phyloP scores from a whole-genome alignment of 805 yeast species.

The Kazachstania viticola region DNA sequence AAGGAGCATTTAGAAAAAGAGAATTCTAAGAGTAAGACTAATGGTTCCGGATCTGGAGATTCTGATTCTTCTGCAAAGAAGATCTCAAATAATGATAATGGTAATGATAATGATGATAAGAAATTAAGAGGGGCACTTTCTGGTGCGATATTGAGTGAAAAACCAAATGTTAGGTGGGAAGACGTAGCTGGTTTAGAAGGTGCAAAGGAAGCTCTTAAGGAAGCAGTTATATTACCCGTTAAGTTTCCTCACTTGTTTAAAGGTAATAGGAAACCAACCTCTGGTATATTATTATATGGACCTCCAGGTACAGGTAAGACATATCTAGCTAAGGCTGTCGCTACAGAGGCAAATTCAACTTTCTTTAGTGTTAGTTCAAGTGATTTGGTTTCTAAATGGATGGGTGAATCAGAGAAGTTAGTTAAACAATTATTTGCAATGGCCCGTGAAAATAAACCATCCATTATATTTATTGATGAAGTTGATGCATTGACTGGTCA shows the following conservation, averaged over 20 bases:
- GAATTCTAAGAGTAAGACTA: conserved; percentile 31
- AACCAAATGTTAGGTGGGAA: conserved; percentile 86
- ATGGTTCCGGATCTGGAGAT: conserved; percentile 30
- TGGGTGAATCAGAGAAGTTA: conserved; percentile 96
- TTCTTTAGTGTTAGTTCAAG: conserved; percentile 94
- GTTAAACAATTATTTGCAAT: conserved; percentile 88
- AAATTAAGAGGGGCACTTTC: conserved; percentile 84
- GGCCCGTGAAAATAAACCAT: conserved; percentile 95
- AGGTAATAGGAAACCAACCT: conserved; percentile 86
- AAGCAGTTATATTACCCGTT: conserved; percentile 93
- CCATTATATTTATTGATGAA: conserved; percentile 93
- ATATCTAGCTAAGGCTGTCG: conserved; percentile 93
- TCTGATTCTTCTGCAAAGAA: conserved; percentile 28
- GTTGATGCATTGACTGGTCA: conserved; percentile 98
- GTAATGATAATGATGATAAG: conserved; percentile 71
- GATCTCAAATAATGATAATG: conserved; percentile 44
- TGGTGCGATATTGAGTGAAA: conserved; percentile 83
- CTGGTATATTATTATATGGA: conserved; percentile 80
- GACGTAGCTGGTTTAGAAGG: conserved; percentile 93
- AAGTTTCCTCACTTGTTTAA: conserved; percentile 91
- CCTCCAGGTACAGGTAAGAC: conserved; percentile 99
- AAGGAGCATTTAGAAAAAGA: conserved; percentile 75
- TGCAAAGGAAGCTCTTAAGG: conserved; percentile 93
- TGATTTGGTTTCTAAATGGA: conserved; percentile 95
- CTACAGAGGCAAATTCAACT: conserved; percentile 95